Evolutionary conservation across 306 rosid species (phyloP).

Genomic region (Dryas alaskensis): DNA sequence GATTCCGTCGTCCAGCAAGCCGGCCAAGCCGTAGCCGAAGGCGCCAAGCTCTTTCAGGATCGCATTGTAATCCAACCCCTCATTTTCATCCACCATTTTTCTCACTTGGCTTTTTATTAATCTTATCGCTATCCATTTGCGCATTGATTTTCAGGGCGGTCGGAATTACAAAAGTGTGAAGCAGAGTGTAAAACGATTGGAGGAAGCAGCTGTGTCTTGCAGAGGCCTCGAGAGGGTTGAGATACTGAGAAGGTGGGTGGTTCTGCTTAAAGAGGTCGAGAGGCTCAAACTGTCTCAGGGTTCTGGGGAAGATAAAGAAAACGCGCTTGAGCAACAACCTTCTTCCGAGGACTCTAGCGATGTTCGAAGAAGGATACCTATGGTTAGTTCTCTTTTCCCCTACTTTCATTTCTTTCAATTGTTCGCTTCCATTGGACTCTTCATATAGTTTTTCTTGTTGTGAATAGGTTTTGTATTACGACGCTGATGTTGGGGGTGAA

Average conservation of each 20-base stretch:
- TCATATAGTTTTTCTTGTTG: neutral
- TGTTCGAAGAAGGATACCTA: slow-evolving; percentile 58
- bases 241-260: slow-evolving; percentile 83
- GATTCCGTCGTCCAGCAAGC: slow-evolving; percentile 97
- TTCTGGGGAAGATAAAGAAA: slow-evolving; percentile 51
- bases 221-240: slow-evolving; percentile 73
- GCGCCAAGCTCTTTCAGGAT: slow-evolving; percentile 90
- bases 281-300: slow-evolving; percentile 45
- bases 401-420: slow-evolving; percentile 5
- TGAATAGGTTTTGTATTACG: slow-evolving; percentile 71
- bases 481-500: slow-evolving; percentile 77
- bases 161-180: slow-evolving; percentile 64
- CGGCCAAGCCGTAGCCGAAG: slow-evolving; percentile 94
- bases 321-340: slow-evolving; percentile 49
- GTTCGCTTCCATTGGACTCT: neutral
- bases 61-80: slow-evolving; percentile 62
- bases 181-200: slow-evolving; percentile 72
- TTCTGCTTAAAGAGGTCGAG: slow-evolving; percentile 73
- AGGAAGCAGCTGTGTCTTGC: slow-evolving; percentile 77
- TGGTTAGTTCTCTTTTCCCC: slow-evolving; percentile 44
- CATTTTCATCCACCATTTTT: neutral
- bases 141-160: slow-evolving; percentile 44
- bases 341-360: slow-evolving; percentile 59
- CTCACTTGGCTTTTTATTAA: neutral
- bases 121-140: too few relatives aligned